Percentiles rank a stretch among this genome's conserved stretches.
These are phyloP conservation scores for Aspergillus campestris DNA, from an alignment of 495 filamentous ascomycete species.

Conservation along the genomic window DNA sequence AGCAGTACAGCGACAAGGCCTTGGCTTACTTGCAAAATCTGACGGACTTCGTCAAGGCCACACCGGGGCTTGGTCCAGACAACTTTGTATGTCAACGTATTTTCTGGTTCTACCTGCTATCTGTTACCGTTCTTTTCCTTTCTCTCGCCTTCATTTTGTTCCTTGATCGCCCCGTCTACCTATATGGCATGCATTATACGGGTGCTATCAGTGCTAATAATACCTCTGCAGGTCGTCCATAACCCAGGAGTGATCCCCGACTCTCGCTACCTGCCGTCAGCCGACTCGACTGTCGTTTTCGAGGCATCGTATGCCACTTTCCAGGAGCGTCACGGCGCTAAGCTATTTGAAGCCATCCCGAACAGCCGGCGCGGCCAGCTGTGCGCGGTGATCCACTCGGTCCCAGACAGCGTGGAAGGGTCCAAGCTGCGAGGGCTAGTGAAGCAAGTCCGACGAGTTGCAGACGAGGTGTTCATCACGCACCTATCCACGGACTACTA, in stretches of 20 bases:
- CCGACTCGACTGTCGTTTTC: constrained; percentile 40
- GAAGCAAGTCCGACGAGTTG: constrained; percentile 25
- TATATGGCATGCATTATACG: constrained; percentile 5
- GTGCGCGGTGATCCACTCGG: constrained; percentile 35
- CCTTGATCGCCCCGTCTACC: constrained; percentile 5
- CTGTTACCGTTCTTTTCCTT: background rate
- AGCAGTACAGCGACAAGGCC: constrained; percentile 26
- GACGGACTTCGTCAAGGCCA: constrained; percentile 25
- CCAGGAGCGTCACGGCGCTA: constrained; percentile 24
- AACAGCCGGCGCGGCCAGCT: constrained; percentile 27
- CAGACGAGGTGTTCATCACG: constrained; percentile 38
- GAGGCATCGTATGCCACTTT: constrained; percentile 38
- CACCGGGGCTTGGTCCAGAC: constrained; percentile 27
- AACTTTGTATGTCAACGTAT: constrained; percentile 27
- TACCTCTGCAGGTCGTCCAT: constrained; percentile 34
- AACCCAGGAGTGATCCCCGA: constrained; percentile 41
- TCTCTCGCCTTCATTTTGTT: background rate
- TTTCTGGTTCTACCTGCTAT: background rate
- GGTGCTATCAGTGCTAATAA: constrained; percentile 11
- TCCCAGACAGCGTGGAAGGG: constrained; percentile 26
- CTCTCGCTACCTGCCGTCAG: constrained; percentile 30
- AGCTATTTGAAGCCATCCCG: constrained; percentile 25
- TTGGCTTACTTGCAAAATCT: constrained; percentile 32
- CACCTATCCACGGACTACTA: constrained; percentile 37
- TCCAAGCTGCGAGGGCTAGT: constrained; percentile 26